phyloP scores from a whole-genome alignment of 2,329 filamentous ascomycete genomes.

The Hypoxylon sp. region DNA sequence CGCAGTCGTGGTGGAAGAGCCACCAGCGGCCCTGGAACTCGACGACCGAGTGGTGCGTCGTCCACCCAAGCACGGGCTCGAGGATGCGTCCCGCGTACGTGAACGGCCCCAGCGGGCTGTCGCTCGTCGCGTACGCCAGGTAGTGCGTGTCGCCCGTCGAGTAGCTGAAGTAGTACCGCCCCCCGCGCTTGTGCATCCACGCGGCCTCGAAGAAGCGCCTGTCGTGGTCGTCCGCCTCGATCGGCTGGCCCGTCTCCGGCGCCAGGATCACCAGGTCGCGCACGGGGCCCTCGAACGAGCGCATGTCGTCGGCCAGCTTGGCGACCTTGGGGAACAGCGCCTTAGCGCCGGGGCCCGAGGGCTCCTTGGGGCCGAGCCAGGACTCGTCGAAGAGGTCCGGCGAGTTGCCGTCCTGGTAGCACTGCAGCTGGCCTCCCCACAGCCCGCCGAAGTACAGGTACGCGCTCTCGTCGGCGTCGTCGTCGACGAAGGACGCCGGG shows the following conservation, averaged over 20 bases:
- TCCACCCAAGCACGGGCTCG: slow-evolving; percentile 82
- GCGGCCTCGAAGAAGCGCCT: slow-evolving; percentile 81
- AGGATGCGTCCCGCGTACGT: slow-evolving; percentile 75
- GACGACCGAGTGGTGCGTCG: slow-evolving; percentile 80
- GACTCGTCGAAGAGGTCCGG: slow-evolving; percentile 58
- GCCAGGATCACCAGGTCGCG: slow-evolving; percentile 71
- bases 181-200: slow-evolving; percentile 78
- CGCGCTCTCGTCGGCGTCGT: slow-evolving; percentile 59
- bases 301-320: slow-evolving; percentile 71
- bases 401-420: slow-evolving; percentile 66
- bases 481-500: slow-evolving; percentile 77
- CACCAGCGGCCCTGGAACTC: slow-evolving; percentile 77
- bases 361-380: slow-evolving; percentile 66
- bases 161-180: slow-evolving; percentile 78
- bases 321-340: slow-evolving; percentile 74
- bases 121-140: slow-evolving; percentile 72
- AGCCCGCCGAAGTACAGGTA: slow-evolving; percentile 82
- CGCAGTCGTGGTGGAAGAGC: slow-evolving; percentile 79
- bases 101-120: slow-evolving; percentile 74
- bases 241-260: slow-evolving; percentile 63
- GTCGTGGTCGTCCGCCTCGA: slow-evolving; percentile 74
- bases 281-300: slow-evolving; percentile 62
- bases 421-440: slow-evolving; percentile 83
- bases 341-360: slow-evolving; percentile 59
- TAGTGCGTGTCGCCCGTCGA: slow-evolving; percentile 81